Evolutionary conservation across 495 filamentous ascomycete species (phyloP).

Genomic region (Opeltia flavorubescens): DNA sequence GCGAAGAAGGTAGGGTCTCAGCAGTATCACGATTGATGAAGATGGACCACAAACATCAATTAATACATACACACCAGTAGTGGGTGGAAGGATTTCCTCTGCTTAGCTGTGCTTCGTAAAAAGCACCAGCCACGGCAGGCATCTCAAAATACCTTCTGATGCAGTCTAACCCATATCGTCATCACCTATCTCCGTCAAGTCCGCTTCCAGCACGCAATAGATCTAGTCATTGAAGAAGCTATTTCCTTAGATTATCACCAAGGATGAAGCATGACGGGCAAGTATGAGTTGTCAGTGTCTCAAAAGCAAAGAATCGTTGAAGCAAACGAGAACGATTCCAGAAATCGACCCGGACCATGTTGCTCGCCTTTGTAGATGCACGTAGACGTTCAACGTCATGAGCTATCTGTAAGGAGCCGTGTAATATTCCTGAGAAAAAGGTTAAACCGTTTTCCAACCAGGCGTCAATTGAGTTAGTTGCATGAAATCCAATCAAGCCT

Average conservation of each 20-base stretch:
- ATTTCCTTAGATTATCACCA: neutral
- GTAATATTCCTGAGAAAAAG: neutral
- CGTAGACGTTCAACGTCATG: neutral
- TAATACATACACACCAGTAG: no score
- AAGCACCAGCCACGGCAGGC: no score
- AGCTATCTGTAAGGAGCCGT: neutral
- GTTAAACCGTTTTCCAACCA: neutral
- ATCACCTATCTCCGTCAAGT: no score
- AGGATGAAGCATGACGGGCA: neutral
- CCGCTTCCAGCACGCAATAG: neutral
- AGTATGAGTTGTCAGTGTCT: neutral
- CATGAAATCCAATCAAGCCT: neutral
- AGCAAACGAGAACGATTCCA: conserved; percentile 1
- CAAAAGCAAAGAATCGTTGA: neutral
- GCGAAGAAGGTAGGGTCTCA: neutral
- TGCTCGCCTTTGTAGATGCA: neutral
- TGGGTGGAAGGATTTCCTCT: no score
- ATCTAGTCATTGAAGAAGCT: neutral
- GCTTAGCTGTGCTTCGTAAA: no score
- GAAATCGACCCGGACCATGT: neutral
- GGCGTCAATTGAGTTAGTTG: neutral
- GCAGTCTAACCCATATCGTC: no score
- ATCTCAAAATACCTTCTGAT: no score
- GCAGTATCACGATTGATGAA: neutral
- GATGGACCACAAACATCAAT: neutral